Conservation (phyloP, 148 eudicot genomes). For the Selenicereus undatus region DNA sequence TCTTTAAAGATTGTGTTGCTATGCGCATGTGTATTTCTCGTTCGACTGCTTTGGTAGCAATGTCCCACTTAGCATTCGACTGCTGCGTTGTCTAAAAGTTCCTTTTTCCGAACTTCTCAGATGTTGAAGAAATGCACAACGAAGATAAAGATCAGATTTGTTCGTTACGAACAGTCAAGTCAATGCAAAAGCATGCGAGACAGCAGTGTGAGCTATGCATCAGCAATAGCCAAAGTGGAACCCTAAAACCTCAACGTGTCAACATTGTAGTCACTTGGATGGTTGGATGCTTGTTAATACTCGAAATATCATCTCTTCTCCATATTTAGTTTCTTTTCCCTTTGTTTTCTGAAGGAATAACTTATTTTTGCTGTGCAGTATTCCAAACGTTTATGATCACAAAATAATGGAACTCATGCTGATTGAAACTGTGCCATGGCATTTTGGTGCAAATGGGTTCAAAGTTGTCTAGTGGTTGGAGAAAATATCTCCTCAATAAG, state of each 20-base stretch:
- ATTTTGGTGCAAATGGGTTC: too few relatives aligned
- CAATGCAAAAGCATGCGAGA: slow-evolving; percentile 87
- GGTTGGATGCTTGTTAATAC: slow-evolving; percentile 9
- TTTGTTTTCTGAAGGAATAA: too few relatives aligned
- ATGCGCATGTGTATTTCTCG: too few relatives aligned
- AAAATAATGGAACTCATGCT: slow-evolving; percentile 19
- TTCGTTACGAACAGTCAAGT: slow-evolving; percentile 93
- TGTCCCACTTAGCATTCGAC: too few relatives aligned
- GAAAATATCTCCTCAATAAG: too few relatives aligned
- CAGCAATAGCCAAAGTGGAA: slow-evolving; percentile 67
- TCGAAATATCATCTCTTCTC: background rate
- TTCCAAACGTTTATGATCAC: too few relatives aligned
- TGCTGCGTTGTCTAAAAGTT: too few relatives aligned
- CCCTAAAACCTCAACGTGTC: slow-evolving; percentile 13
- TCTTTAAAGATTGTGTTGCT: too few relatives aligned
- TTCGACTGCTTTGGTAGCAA: too few relatives aligned
- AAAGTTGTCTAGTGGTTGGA: too few relatives aligned
- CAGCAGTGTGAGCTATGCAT: slow-evolving; percentile 98
- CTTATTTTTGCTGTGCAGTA: too few relatives aligned
- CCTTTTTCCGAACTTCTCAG: slow-evolving; percentile 28
- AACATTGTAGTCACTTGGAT: background rate
- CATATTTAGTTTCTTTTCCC: background rate
- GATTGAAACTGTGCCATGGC: background rate
- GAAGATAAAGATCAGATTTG: slow-evolving; percentile 72
- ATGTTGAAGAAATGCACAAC: slow-evolving; percentile 75